Conservation (phyloP, 495 filamentous ascomycete species). For the Aspergillus ellipticus region DNA sequence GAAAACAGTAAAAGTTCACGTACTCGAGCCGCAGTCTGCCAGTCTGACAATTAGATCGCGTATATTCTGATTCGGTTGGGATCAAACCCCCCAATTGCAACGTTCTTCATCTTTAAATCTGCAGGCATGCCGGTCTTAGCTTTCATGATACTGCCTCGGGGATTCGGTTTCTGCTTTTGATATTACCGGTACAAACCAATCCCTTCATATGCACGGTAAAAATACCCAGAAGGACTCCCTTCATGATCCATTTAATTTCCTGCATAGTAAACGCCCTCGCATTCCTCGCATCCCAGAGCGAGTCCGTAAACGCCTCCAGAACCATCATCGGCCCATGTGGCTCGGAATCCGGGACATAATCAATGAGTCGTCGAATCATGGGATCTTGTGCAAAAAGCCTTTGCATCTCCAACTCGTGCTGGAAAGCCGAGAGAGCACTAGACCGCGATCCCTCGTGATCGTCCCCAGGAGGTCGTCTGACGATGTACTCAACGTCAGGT, state of each 20-base stretch:
- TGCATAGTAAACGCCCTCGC: neutral
- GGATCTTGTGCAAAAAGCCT: neutral
- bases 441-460: neutral
- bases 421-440: neutral
- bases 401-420: neutral
- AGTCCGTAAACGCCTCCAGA: neutral
- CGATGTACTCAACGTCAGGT: neutral
- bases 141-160: no score
- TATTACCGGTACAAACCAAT: neutral
- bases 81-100: neutral
- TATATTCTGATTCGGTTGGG: neutral
- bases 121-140: no score
- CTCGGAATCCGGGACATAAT: neutral
- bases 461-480: neutral
- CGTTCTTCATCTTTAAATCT: neutral
- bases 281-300: neutral
- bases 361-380: neutral
- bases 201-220: neutral
- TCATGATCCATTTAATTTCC: neutral
- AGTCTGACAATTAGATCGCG: neutral
- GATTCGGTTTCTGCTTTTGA: no score
- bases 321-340: neutral
- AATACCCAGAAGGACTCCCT: neutral
- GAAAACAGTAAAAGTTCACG: neutral
- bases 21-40: neutral